A percentile compares a stretch with the other conserved stretches of the same genome.
Conservation (phyloP, 179 eudicot genomes). For the Silene vulgaris region DNA sequence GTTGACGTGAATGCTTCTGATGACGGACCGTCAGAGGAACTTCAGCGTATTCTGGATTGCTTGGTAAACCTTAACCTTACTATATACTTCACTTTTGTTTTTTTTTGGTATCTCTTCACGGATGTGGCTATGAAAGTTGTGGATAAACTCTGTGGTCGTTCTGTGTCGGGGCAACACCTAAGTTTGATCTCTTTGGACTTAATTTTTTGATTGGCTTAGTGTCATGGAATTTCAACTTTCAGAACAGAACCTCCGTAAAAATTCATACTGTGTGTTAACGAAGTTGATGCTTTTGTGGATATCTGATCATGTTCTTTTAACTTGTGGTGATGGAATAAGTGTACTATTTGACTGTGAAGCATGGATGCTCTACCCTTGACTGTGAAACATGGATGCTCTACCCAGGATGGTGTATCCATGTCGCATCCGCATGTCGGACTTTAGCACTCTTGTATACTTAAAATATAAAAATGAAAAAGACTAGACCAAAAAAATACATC, state of each 20-base stretch:
- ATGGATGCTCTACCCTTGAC: neutral
- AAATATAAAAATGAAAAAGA: neutral
- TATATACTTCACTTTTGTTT: neutral
- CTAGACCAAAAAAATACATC: neutral
- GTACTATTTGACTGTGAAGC: neutral
- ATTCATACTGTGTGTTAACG: neutral
- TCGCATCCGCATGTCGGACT: neutral
- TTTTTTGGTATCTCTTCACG: conserved; percentile 10
- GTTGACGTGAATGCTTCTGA: conserved; percentile 74
- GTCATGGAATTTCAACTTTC: neutral
- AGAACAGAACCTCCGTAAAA: neutral
- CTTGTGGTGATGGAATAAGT: neutral
- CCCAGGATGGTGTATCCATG: neutral
- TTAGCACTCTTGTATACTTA: neutral
- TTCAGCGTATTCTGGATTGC: conserved; percentile 71
- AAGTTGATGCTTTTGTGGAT: conserved; percentile 3
- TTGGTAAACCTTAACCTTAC: conserved; percentile 51
- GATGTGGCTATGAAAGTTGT: conserved; percentile 4
- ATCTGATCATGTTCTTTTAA: conserved; percentile 1
- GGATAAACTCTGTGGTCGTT: neutral
- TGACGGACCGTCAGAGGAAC: conserved; percentile 76
- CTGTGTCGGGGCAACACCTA: neutral
- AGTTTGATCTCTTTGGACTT: conserved; percentile 1
- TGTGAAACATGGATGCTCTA: neutral
- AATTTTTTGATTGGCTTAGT: conserved; percentile 12